These are phyloP conservation scores for Acorus gramineus DNA, from an alignment of 106 monocot genomes.

Conservation along the genomic window DNA sequence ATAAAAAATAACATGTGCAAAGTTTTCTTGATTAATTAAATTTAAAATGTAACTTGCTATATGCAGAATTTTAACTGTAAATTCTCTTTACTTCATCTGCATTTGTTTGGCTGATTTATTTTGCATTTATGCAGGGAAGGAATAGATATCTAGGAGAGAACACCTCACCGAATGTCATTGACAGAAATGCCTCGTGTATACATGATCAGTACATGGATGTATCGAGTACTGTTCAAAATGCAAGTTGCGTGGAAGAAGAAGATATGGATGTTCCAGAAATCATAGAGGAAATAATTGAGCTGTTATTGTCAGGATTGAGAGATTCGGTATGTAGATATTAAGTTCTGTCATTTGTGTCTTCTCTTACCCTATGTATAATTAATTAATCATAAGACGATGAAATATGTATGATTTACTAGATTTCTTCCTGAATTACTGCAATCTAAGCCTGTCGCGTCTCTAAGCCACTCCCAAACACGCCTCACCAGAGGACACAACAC, in stretches of 20 bases:
- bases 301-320: constrained; percentile 72
- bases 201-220: constrained; percentile 4
- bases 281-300: constrained; percentile 86
- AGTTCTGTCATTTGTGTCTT: not conserved
- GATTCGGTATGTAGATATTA: constrained; percentile 58
- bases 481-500: no score
- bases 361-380: not conserved
- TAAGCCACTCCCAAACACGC: no score
- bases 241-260: constrained; percentile 38
- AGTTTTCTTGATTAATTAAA: no score
- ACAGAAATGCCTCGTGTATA: constrained; percentile 11
- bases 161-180: constrained; percentile 15
- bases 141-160: constrained; percentile 39
- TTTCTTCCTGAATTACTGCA: no score
- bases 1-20: no score
- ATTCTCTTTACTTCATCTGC: no score
- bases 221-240: constrained; percentile 4
- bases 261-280: constrained; percentile 83
- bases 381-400: no score
- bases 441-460: no score
- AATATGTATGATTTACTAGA: no score
- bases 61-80: no score
- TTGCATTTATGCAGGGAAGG: constrained; percentile 35
- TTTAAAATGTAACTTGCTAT: no score
- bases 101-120: not conserved